Base-by-base conservation (phyloP, 192 early-diverging fungal genomes). In the Chytriomyces sp. region DNA sequence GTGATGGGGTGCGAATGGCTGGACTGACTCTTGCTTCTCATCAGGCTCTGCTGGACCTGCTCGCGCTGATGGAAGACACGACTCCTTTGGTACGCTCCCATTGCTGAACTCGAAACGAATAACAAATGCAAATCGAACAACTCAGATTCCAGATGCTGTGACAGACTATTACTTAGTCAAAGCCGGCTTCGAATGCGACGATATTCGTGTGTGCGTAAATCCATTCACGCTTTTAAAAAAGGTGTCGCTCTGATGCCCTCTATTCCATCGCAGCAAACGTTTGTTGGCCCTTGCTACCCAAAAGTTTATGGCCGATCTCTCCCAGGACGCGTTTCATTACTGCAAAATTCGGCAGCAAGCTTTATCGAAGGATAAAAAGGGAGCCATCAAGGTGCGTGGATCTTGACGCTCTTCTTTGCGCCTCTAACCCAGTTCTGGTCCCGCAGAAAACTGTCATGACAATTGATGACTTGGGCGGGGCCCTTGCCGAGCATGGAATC, bases 391-490 rank as follows among this genome's bases (percentile, higher is more conserved):
- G 61, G 69, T 80, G 50, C n/a, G 61, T 46, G 5, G 2, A 28
- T 67, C 6, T 62, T 73, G 50, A 16, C 1, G 4, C 35, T 1
- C 53, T 26, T 23, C 18, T 64, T 64, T 13, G 24, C 63, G 3
- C 24, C 11, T 5, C 11, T 76, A 13, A 61, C 61, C 24, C 45
- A 77, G n/a, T 5, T 62, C 35, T 43, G 7, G 50, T 61, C 77
- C 81, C 83, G 23, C 77, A 82, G 75, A 77, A 82, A 70, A 94
- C 94, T 16, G 93, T 95, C 13, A 78, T 99, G 50, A 96, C 90
- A 16, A 93, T 97, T 90, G 96, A 99, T 48, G 97, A 98, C 80
- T 85, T 99, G 61, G 88, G 93, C 7, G 89, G 91, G 18, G 97
- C 96, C 6, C 81, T 98, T 47, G 85, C 90, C 0, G 96, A 97